These are phyloP conservation scores for Eimeria maxima DNA, from an alignment of 169 alveolate species.

Conservation along the genomic window DNA sequence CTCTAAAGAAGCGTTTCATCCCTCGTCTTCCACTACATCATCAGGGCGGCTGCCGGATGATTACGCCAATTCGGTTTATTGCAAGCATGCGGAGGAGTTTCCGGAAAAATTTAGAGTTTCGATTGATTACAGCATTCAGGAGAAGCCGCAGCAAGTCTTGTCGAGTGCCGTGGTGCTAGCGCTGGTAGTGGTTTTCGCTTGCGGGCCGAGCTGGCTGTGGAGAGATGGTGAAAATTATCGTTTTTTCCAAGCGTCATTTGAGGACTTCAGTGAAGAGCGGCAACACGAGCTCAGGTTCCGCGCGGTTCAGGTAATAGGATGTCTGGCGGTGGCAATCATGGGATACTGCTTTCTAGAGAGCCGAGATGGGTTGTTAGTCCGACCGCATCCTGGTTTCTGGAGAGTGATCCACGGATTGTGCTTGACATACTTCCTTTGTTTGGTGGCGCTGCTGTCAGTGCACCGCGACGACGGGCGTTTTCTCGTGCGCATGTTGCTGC, in stretches of 20 bases:
- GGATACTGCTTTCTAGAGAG: slow-evolving; percentile 82
- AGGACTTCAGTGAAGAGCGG: neutral
- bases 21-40: neutral
- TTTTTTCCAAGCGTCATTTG: neutral
- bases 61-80: slow-evolving; percentile 60
- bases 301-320: slow-evolving; percentile 8
- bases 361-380: slow-evolving; percentile 82
- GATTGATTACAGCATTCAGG: slow-evolving; percentile 46
- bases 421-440: slow-evolving; percentile 63
- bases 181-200: neutral
- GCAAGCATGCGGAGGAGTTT: slow-evolving; percentile 64
- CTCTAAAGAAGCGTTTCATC: neutral
- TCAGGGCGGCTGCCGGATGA: neutral
- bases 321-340: slow-evolving; percentile 54
- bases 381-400: slow-evolving; percentile 86
- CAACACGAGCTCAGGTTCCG: slow-evolving; percentile 43
- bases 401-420: slow-evolving; percentile 83
- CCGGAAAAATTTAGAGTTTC: slow-evolving; percentile 58
- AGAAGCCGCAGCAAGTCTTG: slow-evolving; percentile 66
- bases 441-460: slow-evolving; percentile 77
- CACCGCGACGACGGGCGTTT: slow-evolving; percentile 70
- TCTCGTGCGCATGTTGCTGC: slow-evolving; percentile 71
- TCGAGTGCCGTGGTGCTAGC: slow-evolving; percentile 15
- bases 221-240: neutral
- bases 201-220: slow-evolving; percentile 14